Evolutionary conservation across 495 filamentous ascomycete genomes (phyloP).

Genomic region (Jackrogersella minutella): DNA sequence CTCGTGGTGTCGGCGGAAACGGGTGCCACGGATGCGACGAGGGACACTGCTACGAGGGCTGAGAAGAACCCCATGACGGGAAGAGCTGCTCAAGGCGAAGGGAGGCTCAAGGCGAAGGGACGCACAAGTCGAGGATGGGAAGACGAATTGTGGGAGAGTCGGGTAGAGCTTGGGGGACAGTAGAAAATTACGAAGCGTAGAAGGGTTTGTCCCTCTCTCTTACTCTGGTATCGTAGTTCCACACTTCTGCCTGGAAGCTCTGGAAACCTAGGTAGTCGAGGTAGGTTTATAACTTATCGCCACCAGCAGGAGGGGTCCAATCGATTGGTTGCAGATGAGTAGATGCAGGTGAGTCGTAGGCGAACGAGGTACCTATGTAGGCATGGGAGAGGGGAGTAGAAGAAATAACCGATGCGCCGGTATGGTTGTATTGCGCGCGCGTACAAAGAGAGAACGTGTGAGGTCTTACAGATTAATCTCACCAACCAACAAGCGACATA

Average conservation of each 20-base stretch:
- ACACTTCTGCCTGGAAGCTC: background rate
- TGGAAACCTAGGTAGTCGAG: background rate
- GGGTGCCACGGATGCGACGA: constrained; percentile 9
- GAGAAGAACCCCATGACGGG: constrained; percentile 34
- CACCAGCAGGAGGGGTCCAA: constrained; percentile 1
- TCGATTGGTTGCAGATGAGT: constrained; percentile 10
- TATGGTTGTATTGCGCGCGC: constrained; percentile 13
- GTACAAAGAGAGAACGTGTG: too few relatives aligned
- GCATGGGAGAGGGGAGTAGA: too few relatives aligned
- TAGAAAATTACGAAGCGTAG: background rate
- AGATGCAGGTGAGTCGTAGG: too few relatives aligned
- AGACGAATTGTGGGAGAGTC: background rate
- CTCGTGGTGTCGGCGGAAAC: constrained; percentile 11
- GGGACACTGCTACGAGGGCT: constrained; percentile 16
- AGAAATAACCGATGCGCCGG: too few relatives aligned
- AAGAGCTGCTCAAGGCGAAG: background rate
- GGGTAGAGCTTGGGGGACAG: background rate
- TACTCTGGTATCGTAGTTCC: background rate
- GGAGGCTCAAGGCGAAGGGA: background rate
- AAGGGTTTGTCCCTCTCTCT: background rate
- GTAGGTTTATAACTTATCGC: constrained; percentile 14
- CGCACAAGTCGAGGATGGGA: background rate
- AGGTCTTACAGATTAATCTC: background rate
- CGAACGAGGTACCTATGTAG: too few relatives aligned
- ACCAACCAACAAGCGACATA: background rate